Base-by-base conservation (phyloP, 768 basidiomycete genomes). In the Macrolepiota dolichaula region DNA sequence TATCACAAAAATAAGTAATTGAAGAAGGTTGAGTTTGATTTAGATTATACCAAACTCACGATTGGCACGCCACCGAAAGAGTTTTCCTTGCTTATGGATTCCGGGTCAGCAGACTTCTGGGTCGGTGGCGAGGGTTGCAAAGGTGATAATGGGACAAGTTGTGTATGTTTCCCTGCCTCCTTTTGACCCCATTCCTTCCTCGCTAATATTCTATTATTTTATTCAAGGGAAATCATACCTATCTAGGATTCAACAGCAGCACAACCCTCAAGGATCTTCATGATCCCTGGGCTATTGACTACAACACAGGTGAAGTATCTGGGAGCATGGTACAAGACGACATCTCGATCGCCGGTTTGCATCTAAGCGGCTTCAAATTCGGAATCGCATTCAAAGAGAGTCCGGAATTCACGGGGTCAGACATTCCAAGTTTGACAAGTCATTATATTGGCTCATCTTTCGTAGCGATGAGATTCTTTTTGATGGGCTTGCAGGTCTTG, bases 81-180 rank as follows among this genome's bases (percentile, higher is more conserved):
- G 50, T 88, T 86, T 64, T 69, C 69, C 6, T 65, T 88, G 42
- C 69, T 88, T 19, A 79, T 88, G 75, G 86, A 88, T 69, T 81
- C 82, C 1, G 86, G 87, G 24, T 85, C 84, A 4, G 81, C 84
- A 0, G 86, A 88, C 69, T 75, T 84, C 56, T 87, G 85, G 84
- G 82, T 84, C 29, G 76, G 74, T 2, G 73, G 77, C 17, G 81
- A 83, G 62, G 70, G 68, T 19, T 86, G 85, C 61, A 70, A 69
- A 19, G 70, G 70, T 22, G 65, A 71, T 29, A 65, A 66, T 19
- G 73, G 72, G 9, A 69, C 69, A 38, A 64, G 61, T 36, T 73
- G 73, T 57, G 73, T 74, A 64, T 65, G 72, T 63, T 22, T 27
- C 37, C 37, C 32, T 13, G 1, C 1, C 46, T n/a, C 17, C 15